Percentiles rank a stretch among this genome's conserved stretches.
Conservation (phyloP, 306 rosid genomes). For the Pterocarpus macrocarpus region DNA sequence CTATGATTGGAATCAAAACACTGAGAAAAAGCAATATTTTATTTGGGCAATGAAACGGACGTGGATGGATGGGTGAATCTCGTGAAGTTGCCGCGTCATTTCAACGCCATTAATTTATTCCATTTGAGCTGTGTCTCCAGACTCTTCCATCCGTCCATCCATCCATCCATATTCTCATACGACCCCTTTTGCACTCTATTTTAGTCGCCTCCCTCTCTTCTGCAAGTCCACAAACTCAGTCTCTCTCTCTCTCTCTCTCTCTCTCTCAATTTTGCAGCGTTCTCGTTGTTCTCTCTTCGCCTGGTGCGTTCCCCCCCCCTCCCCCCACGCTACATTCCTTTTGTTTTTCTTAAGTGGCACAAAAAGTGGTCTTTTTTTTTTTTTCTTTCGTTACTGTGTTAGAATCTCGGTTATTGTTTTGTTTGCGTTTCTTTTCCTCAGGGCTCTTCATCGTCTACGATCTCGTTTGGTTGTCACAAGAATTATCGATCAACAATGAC, state of each 20-base stretch:
- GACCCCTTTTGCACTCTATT: neutral
- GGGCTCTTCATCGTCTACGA: conserved; percentile 17
- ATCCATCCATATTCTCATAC: neutral
- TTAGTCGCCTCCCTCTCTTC: neutral
- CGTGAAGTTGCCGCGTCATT: neutral
- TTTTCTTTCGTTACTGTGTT: neutral
- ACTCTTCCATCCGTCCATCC: conserved; percentile 1
- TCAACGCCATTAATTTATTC: neutral
- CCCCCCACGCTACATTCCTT: no score
- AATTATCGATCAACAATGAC: conserved; percentile 52
- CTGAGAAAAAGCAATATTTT: no score
- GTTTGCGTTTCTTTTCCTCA: neutral
- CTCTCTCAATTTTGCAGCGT: neutral
- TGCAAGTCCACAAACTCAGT: neutral
- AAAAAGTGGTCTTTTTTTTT: no score
- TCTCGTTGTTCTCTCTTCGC: neutral
- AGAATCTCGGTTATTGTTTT: conserved; percentile 6
- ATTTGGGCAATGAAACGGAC: neutral
- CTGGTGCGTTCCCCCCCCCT: neutral
- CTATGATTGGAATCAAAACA: no score
- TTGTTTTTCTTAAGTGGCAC: neutral
- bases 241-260: neutral
- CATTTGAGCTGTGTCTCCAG: conserved; percentile 14
- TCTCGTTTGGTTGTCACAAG: conserved; percentile 42
- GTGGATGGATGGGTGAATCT: neutral